A percentile compares a stretch with the other conserved stretches of the same genome.
Evolutionary conservation across 2,329 filamentous ascomycete genomes (phyloP).

Genomic region (Plectosphaerella cucumerina): DNA sequence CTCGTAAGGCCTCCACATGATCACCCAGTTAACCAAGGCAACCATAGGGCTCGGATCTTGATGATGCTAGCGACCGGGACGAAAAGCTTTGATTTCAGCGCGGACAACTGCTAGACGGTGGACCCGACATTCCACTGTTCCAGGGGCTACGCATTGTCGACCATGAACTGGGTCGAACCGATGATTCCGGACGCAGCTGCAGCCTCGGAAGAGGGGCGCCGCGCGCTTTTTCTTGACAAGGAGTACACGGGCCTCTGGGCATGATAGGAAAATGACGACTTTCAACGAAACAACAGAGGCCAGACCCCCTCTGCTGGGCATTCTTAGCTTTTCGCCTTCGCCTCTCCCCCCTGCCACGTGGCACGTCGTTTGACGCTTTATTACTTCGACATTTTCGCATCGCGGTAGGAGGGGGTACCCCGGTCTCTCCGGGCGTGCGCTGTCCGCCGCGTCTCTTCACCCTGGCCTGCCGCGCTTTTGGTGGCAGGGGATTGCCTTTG

Average conservation of each 20-base stretch:
- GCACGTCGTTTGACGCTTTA: no score
- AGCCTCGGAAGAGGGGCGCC: background rate
- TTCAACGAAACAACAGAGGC: background rate
- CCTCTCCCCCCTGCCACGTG: background rate
- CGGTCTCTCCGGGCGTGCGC: no score
- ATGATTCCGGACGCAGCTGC: background rate
- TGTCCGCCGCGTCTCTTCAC: no score
- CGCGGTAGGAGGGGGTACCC: background rate
- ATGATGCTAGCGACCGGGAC: no score
- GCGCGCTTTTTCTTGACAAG: background rate
- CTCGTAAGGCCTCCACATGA: background rate
- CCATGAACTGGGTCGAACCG: background rate
- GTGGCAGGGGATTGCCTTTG: background rate
- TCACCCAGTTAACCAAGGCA: no score
- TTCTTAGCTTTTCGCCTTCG: background rate
- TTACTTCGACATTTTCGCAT: background rate
- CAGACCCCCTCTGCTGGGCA: background rate
- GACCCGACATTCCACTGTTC: no score
- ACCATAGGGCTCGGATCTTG: no score
- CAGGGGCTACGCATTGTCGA: no score
- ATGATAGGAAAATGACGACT: slow-evolving; percentile 1
- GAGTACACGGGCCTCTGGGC: background rate
- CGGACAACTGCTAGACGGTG: no score
- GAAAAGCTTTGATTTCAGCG: no score
- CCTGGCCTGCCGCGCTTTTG: no score